These are phyloP conservation scores for Fraxinus floribunda DNA, from an alignment of 305 asterid genomes.

Conservation along the genomic window DNA sequence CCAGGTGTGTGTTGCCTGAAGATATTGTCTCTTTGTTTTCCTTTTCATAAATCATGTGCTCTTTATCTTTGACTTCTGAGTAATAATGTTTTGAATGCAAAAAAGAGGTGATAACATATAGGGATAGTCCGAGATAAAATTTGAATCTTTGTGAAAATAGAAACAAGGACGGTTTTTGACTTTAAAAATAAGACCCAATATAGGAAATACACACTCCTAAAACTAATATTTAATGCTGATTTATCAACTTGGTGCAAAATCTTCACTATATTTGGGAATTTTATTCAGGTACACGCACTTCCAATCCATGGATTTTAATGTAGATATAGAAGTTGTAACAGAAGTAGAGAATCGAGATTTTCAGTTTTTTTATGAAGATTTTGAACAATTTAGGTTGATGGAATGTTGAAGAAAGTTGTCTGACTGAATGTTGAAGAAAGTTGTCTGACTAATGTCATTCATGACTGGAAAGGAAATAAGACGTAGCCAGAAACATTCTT, in stretches of 20 bases:
- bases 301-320: slow-evolving; percentile 11
- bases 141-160: slow-evolving; percentile 18
- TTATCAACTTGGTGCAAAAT: background rate
- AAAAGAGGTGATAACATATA: slow-evolving; percentile 10
- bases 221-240: background rate
- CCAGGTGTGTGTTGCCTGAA: slow-evolving; percentile 56
- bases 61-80: slow-evolving; percentile 18
- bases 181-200: background rate
- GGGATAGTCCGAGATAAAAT: slow-evolving; percentile 17
- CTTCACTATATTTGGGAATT: background rate
- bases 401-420: slow-evolving; percentile 6
- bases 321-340: slow-evolving; percentile 7
- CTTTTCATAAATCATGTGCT: slow-evolving; percentile 1
- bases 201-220: background rate
- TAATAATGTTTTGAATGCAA: slow-evolving; percentile 2
- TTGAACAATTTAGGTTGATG: slow-evolving; percentile 14
- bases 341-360: background rate
- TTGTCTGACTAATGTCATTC: background rate
- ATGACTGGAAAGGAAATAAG: slow-evolving; percentile 19
- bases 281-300: background rate
- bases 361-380: slow-evolving; percentile 2
- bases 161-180: slow-evolving; percentile 5
- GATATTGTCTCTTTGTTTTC: slow-evolving; percentile 17
- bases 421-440: slow-evolving; percentile 5
- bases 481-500: slow-evolving; percentile 6